These are phyloP conservation scores for Linnemannia hyalina DNA, from an alignment of 192 early-diverging fungal species.

Conservation along the genomic window DNA sequence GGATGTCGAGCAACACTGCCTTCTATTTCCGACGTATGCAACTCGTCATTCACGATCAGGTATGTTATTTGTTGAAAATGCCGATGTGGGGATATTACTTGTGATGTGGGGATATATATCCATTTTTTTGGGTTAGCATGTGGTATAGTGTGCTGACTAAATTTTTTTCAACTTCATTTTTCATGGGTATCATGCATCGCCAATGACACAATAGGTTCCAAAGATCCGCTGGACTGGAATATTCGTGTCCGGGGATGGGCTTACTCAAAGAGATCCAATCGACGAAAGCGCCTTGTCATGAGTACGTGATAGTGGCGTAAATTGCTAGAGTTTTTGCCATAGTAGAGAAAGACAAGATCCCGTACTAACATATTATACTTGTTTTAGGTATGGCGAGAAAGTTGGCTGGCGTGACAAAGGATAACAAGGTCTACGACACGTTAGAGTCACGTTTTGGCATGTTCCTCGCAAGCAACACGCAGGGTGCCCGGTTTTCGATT, in stretches of 20 bases:
- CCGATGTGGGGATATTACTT: neutral
- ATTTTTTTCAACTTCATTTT: neutral
- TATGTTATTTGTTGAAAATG: neutral
- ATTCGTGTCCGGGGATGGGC: slow-evolving; percentile 60
- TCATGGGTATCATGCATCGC: neutral
- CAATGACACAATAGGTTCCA: slow-evolving; percentile 34
- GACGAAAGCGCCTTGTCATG: slow-evolving; percentile 55
- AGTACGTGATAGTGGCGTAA: slow-evolving; percentile 20
- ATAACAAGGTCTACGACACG: slow-evolving; percentile 47
- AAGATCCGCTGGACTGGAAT: slow-evolving; percentile 53
- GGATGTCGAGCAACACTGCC: slow-evolving; percentile 55
- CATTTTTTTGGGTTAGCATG: neutral
- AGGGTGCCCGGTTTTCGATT: slow-evolving; percentile 60
- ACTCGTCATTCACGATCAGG: slow-evolving; percentile 49
- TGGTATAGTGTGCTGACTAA: slow-evolving; percentile 18
- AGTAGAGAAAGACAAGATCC: neutral
- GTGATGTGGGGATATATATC: too few species aligned
- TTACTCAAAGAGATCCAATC: slow-evolving; percentile 50
- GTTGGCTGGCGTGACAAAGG: slow-evolving; percentile 55
- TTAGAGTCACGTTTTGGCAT: slow-evolving; percentile 58
- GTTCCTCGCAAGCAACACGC: slow-evolving; percentile 67
- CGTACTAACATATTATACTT: neutral
- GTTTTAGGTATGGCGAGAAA: slow-evolving; percentile 53
- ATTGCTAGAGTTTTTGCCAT: neutral
- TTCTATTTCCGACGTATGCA: slow-evolving; percentile 66